phyloP scores from a whole-genome alignment of 2,329 filamentous ascomycete species.

The Gliomastix tumulicola region DNA sequence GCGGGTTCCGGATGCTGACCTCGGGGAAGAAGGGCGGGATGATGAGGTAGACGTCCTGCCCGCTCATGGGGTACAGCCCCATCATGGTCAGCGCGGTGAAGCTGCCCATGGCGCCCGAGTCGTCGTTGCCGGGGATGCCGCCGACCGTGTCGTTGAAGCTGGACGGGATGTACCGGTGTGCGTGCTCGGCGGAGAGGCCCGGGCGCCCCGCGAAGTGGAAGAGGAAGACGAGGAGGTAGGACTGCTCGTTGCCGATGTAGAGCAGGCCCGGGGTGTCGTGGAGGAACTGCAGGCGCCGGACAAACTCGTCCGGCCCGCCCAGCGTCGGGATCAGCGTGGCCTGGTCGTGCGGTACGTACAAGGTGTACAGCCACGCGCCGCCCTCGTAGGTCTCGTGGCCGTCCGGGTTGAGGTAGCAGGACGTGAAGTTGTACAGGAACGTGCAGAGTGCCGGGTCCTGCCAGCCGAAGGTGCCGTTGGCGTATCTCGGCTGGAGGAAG shows the following conservation, averaged over 20 bases:
- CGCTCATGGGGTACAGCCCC: conserved; percentile 47
- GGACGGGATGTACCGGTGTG: conserved; percentile 59
- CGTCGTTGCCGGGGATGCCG: conserved; percentile 51
- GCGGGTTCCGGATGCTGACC: conserved; percentile 24
- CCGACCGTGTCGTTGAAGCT: conserved; percentile 59
- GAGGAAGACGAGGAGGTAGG: conserved; percentile 43
- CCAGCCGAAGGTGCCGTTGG: conserved; percentile 60
- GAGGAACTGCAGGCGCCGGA: conserved; percentile 54
- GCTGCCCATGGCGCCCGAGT: conserved; percentile 46
- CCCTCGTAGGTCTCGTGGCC: conserved; percentile 56
- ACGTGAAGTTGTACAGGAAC: conserved; percentile 37
- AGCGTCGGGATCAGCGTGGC: conserved; percentile 41
- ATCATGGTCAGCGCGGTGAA: conserved; percentile 42
- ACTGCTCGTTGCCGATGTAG: conserved; percentile 60
- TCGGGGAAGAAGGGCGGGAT: conserved; percentile 43
- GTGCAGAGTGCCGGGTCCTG: conserved; percentile 47
- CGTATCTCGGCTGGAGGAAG: conserved; percentile 62
- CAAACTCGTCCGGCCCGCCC: conserved; percentile 52
- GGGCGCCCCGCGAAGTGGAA: conserved; percentile 64
- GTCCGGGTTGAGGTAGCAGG: conserved; percentile 16
- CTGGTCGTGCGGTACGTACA: conserved; percentile 44
- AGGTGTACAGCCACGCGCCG: conserved; percentile 66
- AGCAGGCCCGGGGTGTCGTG: conserved; percentile 56
- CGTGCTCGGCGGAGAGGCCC: conserved; percentile 43
- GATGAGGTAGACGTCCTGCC: conserved; percentile 46